Percentiles rank a stretch among this genome's conserved stretches.
Conservation (phyloP, 179 eudicot species). For the Spinacia oleracea region DNA sequence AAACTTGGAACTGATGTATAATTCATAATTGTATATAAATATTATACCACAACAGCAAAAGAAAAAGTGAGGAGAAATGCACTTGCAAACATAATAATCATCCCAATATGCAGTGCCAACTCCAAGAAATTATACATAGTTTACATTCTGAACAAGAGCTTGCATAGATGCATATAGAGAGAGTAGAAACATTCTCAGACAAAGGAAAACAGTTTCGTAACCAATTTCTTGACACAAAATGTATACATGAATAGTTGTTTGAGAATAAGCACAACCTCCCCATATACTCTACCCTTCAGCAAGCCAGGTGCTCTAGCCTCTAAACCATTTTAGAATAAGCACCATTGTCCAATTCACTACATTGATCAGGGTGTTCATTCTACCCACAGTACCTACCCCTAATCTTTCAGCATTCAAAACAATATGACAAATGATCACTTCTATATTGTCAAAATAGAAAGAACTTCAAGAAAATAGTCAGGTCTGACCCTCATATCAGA, state of each 20-base stretch:
- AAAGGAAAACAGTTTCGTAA: background rate
- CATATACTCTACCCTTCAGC: background rate
- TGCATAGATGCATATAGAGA: background rate
- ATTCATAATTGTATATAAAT: no score
- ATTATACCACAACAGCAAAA: slow-evolving; percentile 68
- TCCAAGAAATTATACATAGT: slow-evolving; percentile 68
- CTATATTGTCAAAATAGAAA: background rate
- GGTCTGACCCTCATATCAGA: background rate
- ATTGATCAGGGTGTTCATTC: background rate
- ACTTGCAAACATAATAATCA: slow-evolving; percentile 99
- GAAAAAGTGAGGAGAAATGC: slow-evolving; percentile 90
- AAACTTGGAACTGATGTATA: background rate
- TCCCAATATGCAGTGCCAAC: slow-evolving; percentile 88
- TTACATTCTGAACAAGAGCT: background rate
- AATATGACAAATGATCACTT: background rate
- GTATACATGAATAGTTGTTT: background rate
- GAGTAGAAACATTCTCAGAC: background rate
- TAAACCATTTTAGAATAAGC: background rate
- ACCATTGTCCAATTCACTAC: background rate
- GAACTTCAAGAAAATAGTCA: background rate
- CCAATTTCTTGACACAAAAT: background rate
- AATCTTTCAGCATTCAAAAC: background rate
- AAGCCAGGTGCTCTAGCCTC: background rate
- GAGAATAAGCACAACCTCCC: background rate
- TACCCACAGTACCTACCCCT: background rate